A percentile compares a stretch with the other conserved stretches of the same genome.
Conservation (phyloP, 805 yeast genomes). For the Candida fluviatilis region DNA sequence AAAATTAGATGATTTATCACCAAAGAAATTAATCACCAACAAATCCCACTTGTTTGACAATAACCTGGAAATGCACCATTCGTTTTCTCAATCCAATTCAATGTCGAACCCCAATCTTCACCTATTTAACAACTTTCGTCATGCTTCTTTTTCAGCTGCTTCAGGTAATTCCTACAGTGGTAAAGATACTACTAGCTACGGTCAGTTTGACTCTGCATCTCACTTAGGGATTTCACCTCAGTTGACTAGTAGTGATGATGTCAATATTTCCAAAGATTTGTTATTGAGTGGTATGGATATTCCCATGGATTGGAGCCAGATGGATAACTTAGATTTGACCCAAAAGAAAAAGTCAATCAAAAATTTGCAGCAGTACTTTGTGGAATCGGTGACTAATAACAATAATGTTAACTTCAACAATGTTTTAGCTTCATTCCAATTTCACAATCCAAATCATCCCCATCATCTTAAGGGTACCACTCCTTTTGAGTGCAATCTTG, state of each 20-base stretch:
- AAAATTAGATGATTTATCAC: slow-evolving; percentile 1
- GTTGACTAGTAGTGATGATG: slow-evolving; percentile 11
- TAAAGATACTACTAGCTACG: slow-evolving; percentile 16
- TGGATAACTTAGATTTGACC: slow-evolving; percentile 26
- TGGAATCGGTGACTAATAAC: slow-evolving; percentile 9
- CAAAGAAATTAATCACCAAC: neutral
- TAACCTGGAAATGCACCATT: slow-evolving; percentile 5
- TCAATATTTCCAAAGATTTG: slow-evolving; percentile 23
- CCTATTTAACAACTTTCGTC: slow-evolving; percentile 25
- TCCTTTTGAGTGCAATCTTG: slow-evolving; percentile 29
- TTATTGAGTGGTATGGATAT: slow-evolving; percentile 34
- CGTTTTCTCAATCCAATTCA: slow-evolving; percentile 6
- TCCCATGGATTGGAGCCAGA: slow-evolving; percentile 25
- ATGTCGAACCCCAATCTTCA: slow-evolving; percentile 13
- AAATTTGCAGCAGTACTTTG: slow-evolving; percentile 15
- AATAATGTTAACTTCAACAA: slow-evolving; percentile 5
- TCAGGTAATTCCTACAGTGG: slow-evolving; percentile 57
- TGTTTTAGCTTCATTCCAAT: slow-evolving; percentile 20
- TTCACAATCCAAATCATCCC: slow-evolving; percentile 34
- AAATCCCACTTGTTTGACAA: slow-evolving; percentile 1
- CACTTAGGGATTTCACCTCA: slow-evolving; percentile 85
- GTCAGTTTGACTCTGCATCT: slow-evolving; percentile 45
- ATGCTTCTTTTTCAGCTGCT: slow-evolving; percentile 64
- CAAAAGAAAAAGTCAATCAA: slow-evolving; percentile 10
- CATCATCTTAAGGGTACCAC: slow-evolving; percentile 39